A percentile compares a stretch with the other conserved stretches of the same genome.
These are phyloP conservation scores for Cenchrus americanus DNA, from an alignment of 176 grass and related monocot genomes.

Conservation along the genomic window DNA sequence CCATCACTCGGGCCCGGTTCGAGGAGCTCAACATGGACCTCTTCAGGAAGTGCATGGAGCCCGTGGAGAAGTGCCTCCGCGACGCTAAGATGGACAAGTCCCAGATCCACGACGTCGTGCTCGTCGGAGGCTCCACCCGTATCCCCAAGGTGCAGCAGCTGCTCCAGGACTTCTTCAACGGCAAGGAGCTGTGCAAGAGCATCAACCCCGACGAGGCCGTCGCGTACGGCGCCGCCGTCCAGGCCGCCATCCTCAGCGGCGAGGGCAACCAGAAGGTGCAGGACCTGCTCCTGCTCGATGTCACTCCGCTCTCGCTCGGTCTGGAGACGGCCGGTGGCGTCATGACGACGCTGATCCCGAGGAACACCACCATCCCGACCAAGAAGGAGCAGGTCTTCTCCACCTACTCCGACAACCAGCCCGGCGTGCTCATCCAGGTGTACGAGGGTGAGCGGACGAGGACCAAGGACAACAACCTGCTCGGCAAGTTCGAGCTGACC, in stretches of 20 bases:
- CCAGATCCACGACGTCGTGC: constrained; percentile 67
- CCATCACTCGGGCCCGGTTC: constrained; percentile 72
- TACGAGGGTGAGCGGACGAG: constrained; percentile 79
- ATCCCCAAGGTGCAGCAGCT: constrained; percentile 90
- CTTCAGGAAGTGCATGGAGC: constrained; percentile 80
- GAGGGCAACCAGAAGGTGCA: constrained; percentile 74
- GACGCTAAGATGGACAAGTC: constrained; percentile 83
- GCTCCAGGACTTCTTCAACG: constrained; percentile 76
- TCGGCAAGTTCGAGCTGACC: constrained; percentile 74
- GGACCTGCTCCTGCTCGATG: constrained; percentile 73
- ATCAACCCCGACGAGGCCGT: constrained; percentile 97
- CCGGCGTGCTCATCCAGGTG: constrained; percentile 74
- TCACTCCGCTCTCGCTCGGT: constrained; percentile 81
- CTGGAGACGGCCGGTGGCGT: constrained; percentile 70
- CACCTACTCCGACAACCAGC: constrained; percentile 76
- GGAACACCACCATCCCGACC: constrained; percentile 80
- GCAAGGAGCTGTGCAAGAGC: constrained; percentile 88
- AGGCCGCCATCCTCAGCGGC: constrained; percentile 74
- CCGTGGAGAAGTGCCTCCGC: constrained; percentile 71
- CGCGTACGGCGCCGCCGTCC: constrained; percentile 70
- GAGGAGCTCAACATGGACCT: constrained; percentile 92
- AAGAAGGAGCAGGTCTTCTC: constrained; percentile 85
- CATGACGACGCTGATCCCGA: constrained; percentile 70
- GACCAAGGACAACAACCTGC: constrained; percentile 81
- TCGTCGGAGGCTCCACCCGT: constrained; percentile 75